Percentiles rank a stretch among this genome's conserved stretches.
Evolutionary conservation across 164 flowering plant species (phyloP).

Genomic region (Nymphaea thermarum): DNA sequence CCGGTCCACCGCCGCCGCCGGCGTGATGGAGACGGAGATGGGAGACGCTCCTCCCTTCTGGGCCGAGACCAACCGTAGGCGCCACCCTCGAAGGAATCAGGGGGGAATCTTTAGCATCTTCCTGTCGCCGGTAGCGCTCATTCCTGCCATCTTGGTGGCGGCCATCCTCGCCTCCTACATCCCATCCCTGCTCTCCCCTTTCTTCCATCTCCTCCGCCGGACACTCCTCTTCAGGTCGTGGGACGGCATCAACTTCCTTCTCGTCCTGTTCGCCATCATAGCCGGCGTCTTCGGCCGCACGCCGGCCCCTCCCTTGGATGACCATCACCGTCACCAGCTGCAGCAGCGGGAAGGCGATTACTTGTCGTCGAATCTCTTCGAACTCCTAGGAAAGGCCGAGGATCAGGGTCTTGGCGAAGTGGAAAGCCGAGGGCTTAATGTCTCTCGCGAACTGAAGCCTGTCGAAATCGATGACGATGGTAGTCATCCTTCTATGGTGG

Average conservation of each 20-base stretch:
- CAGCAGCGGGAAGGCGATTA: neutral
- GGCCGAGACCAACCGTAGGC: neutral
- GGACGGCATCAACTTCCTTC: conserved; percentile 51
- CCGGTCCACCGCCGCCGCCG: too few species aligned
- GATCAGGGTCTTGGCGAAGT: neutral
- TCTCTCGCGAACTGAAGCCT: too few species aligned
- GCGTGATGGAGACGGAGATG: neutral
- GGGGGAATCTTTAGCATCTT: neutral
- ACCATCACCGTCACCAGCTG: neutral
- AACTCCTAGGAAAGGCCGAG: neutral
- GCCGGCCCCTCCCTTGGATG: conserved; percentile 17
- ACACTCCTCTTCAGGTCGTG: conserved; percentile 40
- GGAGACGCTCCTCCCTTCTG: neutral
- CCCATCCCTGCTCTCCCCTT: conserved; percentile 31
- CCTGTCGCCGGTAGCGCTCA: conserved; percentile 8
- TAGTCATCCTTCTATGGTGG: neutral
- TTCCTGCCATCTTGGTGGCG: conserved; percentile 6
- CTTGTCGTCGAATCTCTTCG: neutral
- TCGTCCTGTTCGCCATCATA: conserved; percentile 65
- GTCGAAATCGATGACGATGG: too few species aligned
- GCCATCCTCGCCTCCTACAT: conserved; percentile 21
- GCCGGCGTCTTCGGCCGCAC: conserved; percentile 51
- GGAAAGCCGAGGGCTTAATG: neutral
- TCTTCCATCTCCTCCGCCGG: conserved; percentile 30
- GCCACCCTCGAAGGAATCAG: neutral